Conservation (phyloP, 1,139 yeast genomes). For the Schizosaccharomyces versatilis region DNA sequence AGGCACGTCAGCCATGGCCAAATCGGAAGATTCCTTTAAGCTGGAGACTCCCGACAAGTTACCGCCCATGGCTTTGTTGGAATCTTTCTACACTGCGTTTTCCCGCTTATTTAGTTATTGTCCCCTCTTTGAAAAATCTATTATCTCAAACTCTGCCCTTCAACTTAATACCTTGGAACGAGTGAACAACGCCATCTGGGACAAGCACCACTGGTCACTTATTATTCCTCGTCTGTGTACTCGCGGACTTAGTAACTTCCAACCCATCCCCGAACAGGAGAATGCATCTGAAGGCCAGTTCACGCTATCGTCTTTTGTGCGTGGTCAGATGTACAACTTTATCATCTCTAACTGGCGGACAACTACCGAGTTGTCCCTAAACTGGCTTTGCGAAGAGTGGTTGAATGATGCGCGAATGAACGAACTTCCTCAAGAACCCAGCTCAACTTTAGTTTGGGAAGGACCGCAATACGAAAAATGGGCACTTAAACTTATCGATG, state of each 20-base stretch:
- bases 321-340: conserved; percentile 50
- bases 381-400: conserved; percentile 96
- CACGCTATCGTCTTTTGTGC: conserved; percentile 32
- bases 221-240: conserved; percentile 61
- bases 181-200: conserved; percentile 7
- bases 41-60: conserved; percentile 7
- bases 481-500: conserved; percentile 53
- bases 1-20: not conserved
- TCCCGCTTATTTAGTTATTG: conserved; percentile 1
- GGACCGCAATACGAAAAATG: conserved; percentile 41
- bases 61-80: conserved; percentile 8
- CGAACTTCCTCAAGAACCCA: not conserved
- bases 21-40: conserved; percentile 3
- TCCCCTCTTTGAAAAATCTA: not conserved
- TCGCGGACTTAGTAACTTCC: conserved; percentile 32
- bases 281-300: not conserved
- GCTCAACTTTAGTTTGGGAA: conserved; percentile 9
- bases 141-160: not conserved
- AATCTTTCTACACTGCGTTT: conserved; percentile 7
- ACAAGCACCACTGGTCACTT: conserved; percentile 38
- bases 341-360: conserved; percentile 53
- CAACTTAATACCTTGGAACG: conserved; percentile 5
- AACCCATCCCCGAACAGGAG: conserved; percentile 12
- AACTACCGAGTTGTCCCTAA: conserved; percentile 56
- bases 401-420: conserved; percentile 31